Evolutionary conservation across 345 rosid genomes (phyloP), one percentile per base, ranked within the genome.

Genomic region (Aegle marmelos): DNA sequence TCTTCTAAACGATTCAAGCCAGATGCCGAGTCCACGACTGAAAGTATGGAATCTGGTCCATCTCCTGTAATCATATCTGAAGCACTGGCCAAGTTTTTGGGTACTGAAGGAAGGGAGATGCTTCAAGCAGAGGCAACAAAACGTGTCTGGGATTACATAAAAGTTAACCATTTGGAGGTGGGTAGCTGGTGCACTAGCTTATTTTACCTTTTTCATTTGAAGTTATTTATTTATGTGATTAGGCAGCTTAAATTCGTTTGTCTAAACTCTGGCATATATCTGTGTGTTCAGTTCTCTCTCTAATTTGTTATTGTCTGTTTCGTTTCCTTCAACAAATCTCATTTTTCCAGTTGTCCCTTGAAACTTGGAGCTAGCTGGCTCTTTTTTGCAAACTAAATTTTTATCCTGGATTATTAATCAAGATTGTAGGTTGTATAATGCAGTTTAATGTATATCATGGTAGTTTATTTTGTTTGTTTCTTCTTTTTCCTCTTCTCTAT

Each of bases 61-160:
- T 81, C 88, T 48, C 79, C 80, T 79, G 77, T 86, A 24, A 56
- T 88, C 45, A 89, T 91, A 85, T 92, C 98, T 82, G 97, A 94
- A 79, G 85, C 90, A 13, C 92, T 94, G 68, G 91, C 94, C 59
- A 90, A 94, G 86, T 92, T 94, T 82, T 84, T 94, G 76, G 97
- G 89, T 37, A 77, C 90, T 75, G 90, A 76, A 76, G 97, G 76
- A 80, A 85, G 87, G 68, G 92, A 90, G 82, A 94, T 91, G 95
- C 84, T 84, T 19, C 87, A 86, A 1, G 37, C 83, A 30, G 97
- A 91, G 54, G 92, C 89, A 19, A 82, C 83, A 48, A 84, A 76
- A 61, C 88, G 76, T 68, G 97, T 94, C 62, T 90, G 97, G 98
- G 98, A 92, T 73, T 87, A 94, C 76, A 87, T 94, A 70, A 92